Evolutionary conservation across 257 asterid genomes (phyloP).

Genomic region (Nicotiana otophora): DNA sequence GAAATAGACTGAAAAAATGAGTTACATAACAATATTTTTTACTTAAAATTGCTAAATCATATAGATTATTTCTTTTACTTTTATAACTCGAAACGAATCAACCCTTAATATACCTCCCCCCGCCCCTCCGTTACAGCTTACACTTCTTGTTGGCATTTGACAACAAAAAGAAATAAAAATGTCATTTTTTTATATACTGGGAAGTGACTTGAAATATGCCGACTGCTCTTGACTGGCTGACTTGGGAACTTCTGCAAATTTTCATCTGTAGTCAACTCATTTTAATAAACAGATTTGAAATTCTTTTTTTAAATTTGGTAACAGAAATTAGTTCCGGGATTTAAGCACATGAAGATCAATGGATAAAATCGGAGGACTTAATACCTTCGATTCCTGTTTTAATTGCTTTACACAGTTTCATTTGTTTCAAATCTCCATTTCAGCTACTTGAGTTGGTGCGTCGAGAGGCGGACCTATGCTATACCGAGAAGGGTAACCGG

Average conservation of each 20-base stretch:
- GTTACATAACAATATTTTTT: neutral
- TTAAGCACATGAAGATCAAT: neutral
- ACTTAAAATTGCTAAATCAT: neutral
- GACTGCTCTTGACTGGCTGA: neutral
- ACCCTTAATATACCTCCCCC: neutral
- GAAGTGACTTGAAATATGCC: neutral
- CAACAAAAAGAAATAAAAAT: neutral
- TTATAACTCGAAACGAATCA: neutral
- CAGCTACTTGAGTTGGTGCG: conserved; percentile 31
- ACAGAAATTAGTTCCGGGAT: neutral
- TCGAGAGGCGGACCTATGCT: too few relatives aligned
- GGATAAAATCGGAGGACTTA: neutral
- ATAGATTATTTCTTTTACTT: neutral
- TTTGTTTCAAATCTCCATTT: conserved; percentile 17
- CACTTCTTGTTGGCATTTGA: neutral
- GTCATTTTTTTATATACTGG: neutral
- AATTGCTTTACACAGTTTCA: conserved; percentile 11
- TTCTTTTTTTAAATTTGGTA: neutral
- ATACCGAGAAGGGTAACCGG: too few relatives aligned
- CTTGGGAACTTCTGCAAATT: neutral
- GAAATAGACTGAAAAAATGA: neutral
- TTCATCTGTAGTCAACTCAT: neutral
- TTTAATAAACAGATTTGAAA: neutral
- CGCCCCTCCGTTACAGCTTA: neutral
- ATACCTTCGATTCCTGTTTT: neutral